Evolutionary conservation across 2,329 filamentous ascomycete genomes (phyloP).

Genomic region (Pseudogymnoascus pannorum): DNA sequence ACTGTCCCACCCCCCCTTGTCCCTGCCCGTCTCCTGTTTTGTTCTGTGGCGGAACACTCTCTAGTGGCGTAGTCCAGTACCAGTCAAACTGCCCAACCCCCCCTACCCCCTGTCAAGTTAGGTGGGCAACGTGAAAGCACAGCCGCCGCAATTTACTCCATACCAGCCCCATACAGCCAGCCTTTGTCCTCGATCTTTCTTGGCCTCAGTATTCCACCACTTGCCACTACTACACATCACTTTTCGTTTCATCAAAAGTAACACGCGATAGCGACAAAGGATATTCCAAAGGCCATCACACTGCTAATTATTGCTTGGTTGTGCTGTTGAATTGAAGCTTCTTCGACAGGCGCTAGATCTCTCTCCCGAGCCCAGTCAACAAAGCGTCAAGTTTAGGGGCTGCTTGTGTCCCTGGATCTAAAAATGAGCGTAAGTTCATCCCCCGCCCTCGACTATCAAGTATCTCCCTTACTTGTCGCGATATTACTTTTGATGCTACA

Average conservation of each 20-base stretch:
- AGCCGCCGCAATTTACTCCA: constrained; percentile 4
- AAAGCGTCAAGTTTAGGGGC: constrained; percentile 7
- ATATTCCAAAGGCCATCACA: too few species aligned
- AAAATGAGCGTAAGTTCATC: constrained; percentile 4
- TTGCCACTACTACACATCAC: background rate
- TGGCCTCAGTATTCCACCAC: background rate
- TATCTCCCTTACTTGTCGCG: background rate
- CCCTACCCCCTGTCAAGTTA: background rate
- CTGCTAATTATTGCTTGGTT: background rate
- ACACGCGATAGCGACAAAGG: background rate
- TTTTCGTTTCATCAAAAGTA: background rate
- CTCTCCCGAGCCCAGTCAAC: background rate
- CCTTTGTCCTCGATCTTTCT: constrained; percentile 2
- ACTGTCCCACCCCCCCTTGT: background rate
- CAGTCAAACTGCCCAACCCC: background rate
- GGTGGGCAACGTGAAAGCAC: background rate
- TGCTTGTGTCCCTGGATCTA: background rate
- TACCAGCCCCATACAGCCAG: background rate
- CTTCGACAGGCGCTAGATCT: background rate
- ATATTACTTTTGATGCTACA: background rate
- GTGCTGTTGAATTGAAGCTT: background rate
- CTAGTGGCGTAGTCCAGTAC: background rate
- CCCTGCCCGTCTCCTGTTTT: background rate
- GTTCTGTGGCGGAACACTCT: background rate
- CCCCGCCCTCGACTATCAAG: background rate